Evolutionary conservation across 441 rosid species (phyloP).

Genomic region (Mallotus repandus): DNA sequence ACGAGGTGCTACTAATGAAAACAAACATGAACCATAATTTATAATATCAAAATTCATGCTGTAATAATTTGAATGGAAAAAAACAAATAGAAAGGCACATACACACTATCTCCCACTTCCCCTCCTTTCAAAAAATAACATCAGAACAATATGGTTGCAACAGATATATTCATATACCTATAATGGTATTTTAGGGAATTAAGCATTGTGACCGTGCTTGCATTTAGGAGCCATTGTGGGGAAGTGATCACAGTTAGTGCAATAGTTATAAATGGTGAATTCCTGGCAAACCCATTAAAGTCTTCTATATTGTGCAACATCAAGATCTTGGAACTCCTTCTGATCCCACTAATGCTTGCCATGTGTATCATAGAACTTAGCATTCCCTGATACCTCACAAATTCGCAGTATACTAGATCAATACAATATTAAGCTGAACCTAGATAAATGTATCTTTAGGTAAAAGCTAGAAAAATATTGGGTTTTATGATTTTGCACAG

Average conservation of each 20-base stretch:
- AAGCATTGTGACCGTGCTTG: slow-evolving; percentile 57
- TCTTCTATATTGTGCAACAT: slow-evolving; percentile 52
- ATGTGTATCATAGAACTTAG: slow-evolving; percentile 62
- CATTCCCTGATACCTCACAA: slow-evolving; percentile 69
- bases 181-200: neutral
- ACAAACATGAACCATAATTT: neutral
- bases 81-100: neutral
- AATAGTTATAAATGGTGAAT: slow-evolving; percentile 70
- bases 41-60: neutral
- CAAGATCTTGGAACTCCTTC: slow-evolving; percentile 68
- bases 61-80: slow-evolving; percentile 9
- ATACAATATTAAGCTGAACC: too few relatives aligned
- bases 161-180: neutral
- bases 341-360: slow-evolving; percentile 88
- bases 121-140: neutral
- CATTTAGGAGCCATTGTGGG: slow-evolving; percentile 56
- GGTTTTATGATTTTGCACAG: too few relatives aligned
- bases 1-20: neutral
- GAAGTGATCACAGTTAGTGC: slow-evolving; percentile 54
- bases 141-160: neutral
- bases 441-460: too few relatives aligned
- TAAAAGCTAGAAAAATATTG: too few relatives aligned
- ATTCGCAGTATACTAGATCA: too few relatives aligned
- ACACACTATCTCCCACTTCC: neutral
- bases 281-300: slow-evolving; percentile 60